phyloP scores from a whole-genome alignment of 345 rosid genomes.

The Gossypium stocksii region DNA sequence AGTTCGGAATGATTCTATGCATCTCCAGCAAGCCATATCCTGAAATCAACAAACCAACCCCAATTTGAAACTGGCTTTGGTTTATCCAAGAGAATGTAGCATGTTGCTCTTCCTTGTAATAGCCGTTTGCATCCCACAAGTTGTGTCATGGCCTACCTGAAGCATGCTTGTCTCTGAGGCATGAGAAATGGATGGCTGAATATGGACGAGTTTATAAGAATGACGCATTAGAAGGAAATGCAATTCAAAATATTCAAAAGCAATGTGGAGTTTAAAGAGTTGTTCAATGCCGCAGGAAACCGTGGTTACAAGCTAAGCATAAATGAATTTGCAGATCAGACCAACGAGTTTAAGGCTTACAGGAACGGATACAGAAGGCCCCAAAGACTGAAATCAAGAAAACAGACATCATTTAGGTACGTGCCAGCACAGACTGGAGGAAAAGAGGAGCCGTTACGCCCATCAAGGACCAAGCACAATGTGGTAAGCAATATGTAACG shows the following conservation, averaged over 20 bases:
- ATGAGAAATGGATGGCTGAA: conserved; percentile 26
- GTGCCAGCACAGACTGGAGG: conserved; percentile 67
- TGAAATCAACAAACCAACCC: background rate
- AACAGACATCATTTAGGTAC: background rate
- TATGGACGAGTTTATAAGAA: conserved; percentile 17
- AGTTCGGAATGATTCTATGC: background rate
- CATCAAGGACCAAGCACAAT: conserved; percentile 82
- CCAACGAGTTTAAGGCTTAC: conserved; percentile 22
- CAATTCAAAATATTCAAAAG: conserved; percentile 32
- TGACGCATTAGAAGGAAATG: conserved; percentile 23
- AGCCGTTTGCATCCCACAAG: background rate
- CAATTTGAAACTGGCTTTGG: background rate
- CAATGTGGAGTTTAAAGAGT: conserved; percentile 31
- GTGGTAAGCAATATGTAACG: conserved; percentile 40
- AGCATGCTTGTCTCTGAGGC: conserved; percentile 12
- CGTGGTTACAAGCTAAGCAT: conserved; percentile 29
- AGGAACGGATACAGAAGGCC: conserved; percentile 17
- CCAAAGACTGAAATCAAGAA: background rate
- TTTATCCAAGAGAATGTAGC: background rate
- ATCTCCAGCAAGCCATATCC: background rate
- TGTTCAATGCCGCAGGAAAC: conserved; percentile 21
- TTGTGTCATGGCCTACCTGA: conserved; percentile 2
- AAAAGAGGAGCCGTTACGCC: conserved; percentile 65
- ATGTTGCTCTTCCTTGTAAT: background rate
- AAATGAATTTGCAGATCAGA: conserved; percentile 36